Percentiles rank a stretch among this genome's conserved stretches.
phyloP scores from a whole-genome alignment of 768 basidiomycete species.

The Mycena olivaceomarginata region DNA sequence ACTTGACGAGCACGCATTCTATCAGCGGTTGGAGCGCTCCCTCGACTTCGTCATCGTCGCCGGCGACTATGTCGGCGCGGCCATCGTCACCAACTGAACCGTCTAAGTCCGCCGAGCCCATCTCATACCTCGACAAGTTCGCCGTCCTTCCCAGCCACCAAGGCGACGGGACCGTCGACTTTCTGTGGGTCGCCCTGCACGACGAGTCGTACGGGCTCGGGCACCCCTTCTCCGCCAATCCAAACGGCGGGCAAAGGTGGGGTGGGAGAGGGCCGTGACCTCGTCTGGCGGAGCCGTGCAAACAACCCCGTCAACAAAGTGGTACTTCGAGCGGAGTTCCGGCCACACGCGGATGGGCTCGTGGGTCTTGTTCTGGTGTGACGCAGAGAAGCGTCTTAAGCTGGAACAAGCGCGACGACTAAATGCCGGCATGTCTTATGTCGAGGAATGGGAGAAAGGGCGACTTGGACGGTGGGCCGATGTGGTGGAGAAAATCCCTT shows the following conservation, averaged over 20 bases:
- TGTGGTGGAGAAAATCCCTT: conserved; percentile 82
- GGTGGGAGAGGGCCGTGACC: conserved; percentile 91
- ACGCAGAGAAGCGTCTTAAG: conserved; percentile 91
- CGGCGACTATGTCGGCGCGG: conserved; percentile 96
- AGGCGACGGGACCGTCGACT: conserved; percentile 99
- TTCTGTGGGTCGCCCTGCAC: conserved; percentile 98
- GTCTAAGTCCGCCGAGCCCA: conserved; percentile 61
- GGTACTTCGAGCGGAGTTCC: conserved; percentile 98
- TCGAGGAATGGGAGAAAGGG: conserved; percentile 87
- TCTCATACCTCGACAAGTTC: conserved; percentile 98
- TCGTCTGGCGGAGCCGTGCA: conserved; percentile 95
- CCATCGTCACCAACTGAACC: conserved; percentile 89
- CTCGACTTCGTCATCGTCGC: conserved; percentile 96
- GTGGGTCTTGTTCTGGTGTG: conserved; percentile 99
- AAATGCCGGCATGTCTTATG: conserved; percentile 79
- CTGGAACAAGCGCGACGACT: conserved; percentile 80
- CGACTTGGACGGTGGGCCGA: conserved; percentile 82
- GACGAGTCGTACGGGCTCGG: conserved; percentile 99
- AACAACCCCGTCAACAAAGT: conserved; percentile 99
- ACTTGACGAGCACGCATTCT: conserved; percentile 86
- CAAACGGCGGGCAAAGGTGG: conserved; percentile 96
- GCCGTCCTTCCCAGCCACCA: conserved; percentile 96
- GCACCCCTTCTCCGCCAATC: conserved; percentile 94
- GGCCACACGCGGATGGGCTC: conserved; percentile 91
- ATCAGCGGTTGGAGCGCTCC: conserved; percentile 80